Conservation (phyloP, 2,329 filamentous ascomycete species). For the Drechslerella stenobrocha region DNA sequence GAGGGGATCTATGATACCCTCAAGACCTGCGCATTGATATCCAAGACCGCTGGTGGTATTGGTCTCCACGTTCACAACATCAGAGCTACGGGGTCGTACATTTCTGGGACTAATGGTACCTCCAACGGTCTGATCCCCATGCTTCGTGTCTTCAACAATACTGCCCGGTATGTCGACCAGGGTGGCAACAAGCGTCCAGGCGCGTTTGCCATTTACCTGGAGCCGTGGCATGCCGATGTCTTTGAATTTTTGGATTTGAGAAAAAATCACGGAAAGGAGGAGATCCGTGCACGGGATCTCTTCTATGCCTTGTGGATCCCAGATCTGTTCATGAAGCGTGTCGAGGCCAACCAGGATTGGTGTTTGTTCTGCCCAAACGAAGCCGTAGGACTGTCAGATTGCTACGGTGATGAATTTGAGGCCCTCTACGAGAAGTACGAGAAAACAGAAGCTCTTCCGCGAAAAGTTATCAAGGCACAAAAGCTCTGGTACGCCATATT, state of each 20-base stretch:
- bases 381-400: conserved; percentile 89
- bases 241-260: conserved; percentile 96
- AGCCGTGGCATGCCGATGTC: conserved; percentile 98
- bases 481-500: conserved; percentile 99
- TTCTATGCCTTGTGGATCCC: conserved; percentile 99
- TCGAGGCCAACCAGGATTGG: conserved; percentile 95
- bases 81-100: conserved; percentile 95
- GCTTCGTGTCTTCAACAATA: conserved; percentile 99
- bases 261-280: conserved; percentile 99
- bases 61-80: conserved; percentile 96
- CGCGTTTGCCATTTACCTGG: conserved; percentile 97
- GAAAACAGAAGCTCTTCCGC: conserved; percentile 74
- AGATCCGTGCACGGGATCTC: conserved; percentile 91
- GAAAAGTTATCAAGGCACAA: conserved; percentile 91
- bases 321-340: conserved; percentile 99
- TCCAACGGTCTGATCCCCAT: conserved; percentile 97
- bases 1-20: conserved; percentile 99
- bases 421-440: conserved; percentile 93
- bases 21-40: conserved; percentile 99
- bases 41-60: conserved; percentile 98
- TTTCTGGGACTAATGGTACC: conserved; percentile 95
- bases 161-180: conserved; percentile 96
- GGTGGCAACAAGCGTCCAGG: conserved; percentile 99
- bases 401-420: conserved; percentile 97
- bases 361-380: conserved; percentile 98